phyloP scores from a whole-genome alignment of 345 rosid species.

The Syzygium aqueum region DNA sequence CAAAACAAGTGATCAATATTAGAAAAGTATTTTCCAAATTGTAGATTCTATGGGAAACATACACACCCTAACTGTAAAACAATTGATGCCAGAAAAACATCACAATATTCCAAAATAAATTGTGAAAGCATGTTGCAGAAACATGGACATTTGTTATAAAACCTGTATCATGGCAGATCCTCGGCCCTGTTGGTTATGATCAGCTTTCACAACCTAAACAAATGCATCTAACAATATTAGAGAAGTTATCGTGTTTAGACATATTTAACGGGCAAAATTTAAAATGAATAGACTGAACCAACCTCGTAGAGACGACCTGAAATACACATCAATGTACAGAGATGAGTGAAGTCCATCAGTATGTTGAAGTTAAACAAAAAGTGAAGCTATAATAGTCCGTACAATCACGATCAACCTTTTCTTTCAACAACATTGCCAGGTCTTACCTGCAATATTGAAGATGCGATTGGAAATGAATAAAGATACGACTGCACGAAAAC shows the following conservation, averaged over 20 bases:
- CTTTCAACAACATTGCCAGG: constrained; percentile 83
- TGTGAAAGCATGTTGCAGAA: background rate
- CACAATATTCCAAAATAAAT: background rate
- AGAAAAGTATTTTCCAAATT: background rate
- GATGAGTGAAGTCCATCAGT: constrained; percentile 7
- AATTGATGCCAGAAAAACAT: background rate
- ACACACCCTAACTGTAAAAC: background rate
- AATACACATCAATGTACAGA: background rate
- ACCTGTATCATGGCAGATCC: constrained; percentile 88
- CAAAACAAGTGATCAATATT: background rate
- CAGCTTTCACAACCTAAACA: constrained; percentile 61
- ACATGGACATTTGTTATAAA: background rate
- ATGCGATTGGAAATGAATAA: background rate
- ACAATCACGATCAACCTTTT: constrained; percentile 35
- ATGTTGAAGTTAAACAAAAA: background rate
- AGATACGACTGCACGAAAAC: background rate
- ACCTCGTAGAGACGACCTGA: constrained; percentile 83
- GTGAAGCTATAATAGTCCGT: background rate
- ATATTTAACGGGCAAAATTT: background rate
- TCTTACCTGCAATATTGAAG: constrained; percentile 41
- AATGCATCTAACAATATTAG: background rate
- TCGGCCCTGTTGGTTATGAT: constrained; percentile 87
- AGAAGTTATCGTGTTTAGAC: background rate
- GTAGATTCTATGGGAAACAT: background rate
- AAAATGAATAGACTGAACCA: background rate